phyloP scores from a whole-genome alignment of 768 basidiomycete genomes.

The Lepiota venenata region DNA sequence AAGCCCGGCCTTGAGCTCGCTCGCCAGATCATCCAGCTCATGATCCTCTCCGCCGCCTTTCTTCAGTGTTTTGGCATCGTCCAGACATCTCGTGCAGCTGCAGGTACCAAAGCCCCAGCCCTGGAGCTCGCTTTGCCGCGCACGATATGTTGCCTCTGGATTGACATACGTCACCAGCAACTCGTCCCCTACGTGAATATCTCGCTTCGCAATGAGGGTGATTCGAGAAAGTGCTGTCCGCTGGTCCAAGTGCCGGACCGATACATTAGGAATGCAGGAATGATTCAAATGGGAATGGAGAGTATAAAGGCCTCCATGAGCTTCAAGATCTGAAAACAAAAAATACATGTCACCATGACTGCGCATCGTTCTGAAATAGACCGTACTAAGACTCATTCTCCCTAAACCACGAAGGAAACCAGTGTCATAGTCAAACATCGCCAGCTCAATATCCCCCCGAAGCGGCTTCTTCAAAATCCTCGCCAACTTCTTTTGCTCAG shows the following conservation, averaged over 20 bases:
- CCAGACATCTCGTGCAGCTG: constrained; percentile 60
- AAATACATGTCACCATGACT: background rate
- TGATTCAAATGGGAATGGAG: constrained; percentile 90
- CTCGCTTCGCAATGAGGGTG: constrained; percentile 62
- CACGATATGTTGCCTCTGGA: constrained; percentile 45
- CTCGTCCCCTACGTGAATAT: constrained; percentile 71
- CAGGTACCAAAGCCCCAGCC: constrained; percentile 81
- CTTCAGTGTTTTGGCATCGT: constrained; percentile 46
- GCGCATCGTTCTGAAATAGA: constrained; percentile 8
- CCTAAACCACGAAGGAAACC: constrained; percentile 72
- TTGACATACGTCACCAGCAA: constrained; percentile 78
- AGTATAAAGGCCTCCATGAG: constrained; percentile 82
- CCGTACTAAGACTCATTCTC: constrained; percentile 78
- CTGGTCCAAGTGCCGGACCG: constrained; percentile 73
- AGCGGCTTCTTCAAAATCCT: constrained; percentile 51
- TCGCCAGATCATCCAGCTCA: constrained; percentile 47
- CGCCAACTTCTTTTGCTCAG: constrained; percentile 56
- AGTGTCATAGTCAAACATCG: constrained; percentile 68
- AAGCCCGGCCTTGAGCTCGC: constrained; percentile 61
- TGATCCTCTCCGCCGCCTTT: constrained; percentile 24
- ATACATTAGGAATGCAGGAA: constrained; percentile 74
- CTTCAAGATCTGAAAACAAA: constrained; percentile 64
- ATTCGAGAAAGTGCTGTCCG: constrained; percentile 70
- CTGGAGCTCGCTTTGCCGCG: constrained; percentile 49
- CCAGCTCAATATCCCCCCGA: constrained; percentile 43